Evolutionary conservation across 768 basidiomycete genomes (phyloP).

Genomic region (Trichaptum fuscoviolaceum): DNA sequence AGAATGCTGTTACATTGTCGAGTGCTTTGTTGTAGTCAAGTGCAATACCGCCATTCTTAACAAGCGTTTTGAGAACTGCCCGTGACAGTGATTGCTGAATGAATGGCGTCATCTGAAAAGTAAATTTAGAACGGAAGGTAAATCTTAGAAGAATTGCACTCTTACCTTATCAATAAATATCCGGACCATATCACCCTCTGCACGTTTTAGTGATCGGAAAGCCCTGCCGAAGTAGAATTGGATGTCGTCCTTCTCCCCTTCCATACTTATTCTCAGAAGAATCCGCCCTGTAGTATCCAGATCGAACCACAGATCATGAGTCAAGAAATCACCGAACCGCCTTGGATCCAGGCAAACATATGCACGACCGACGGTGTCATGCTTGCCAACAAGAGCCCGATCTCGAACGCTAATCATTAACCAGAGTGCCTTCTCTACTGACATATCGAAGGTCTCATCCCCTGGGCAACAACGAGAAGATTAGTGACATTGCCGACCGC

Average conservation of each 20-base stretch:
- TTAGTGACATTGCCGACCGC: constrained; percentile 11
- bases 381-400: constrained; percentile 85
- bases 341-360: constrained; percentile 90
- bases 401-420: constrained; percentile 94
- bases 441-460: constrained; percentile 96
- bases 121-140: not conserved
- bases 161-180: constrained; percentile 95
- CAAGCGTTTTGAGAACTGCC: constrained; percentile 65
- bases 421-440: constrained; percentile 93
- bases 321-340: constrained; percentile 81
- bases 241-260: constrained; percentile 97
- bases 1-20: constrained; percentile 74
- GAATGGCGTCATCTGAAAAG: constrained; percentile 82
- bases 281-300: constrained; percentile 84
- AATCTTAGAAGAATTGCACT: constrained; percentile 1
- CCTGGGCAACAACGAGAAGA: constrained; percentile 39
- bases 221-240: constrained; percentile 96
- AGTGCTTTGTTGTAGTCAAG: constrained; percentile 90
- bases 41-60: constrained; percentile 52
- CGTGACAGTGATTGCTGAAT: constrained; percentile 84
- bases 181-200: constrained; percentile 92
- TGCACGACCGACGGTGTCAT: constrained; percentile 85
- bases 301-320: constrained; percentile 90
- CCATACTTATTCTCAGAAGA: constrained; percentile 90
- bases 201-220: constrained; percentile 88